Conservation (phyloP, 2,329 filamentous ascomycete species). For the Trichoderma oligosporum region DNA sequence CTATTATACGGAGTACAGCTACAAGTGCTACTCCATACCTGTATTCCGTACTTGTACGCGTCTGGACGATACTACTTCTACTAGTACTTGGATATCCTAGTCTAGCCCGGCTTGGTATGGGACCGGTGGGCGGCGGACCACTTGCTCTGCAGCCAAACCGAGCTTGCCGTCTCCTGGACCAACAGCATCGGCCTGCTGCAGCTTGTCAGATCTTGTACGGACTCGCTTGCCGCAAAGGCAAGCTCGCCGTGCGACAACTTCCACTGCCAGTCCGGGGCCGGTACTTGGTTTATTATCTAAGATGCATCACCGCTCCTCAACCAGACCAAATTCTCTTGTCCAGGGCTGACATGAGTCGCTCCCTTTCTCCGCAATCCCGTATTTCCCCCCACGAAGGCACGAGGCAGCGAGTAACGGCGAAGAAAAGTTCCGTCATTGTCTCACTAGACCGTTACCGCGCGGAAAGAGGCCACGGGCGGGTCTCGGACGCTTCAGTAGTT, state of each 20-base stretch:
- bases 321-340: slow-evolving; percentile 6
- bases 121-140: slow-evolving; percentile 12
- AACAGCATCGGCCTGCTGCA: slow-evolving; percentile 19
- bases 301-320: slow-evolving; percentile 11
- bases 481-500: slow-evolving; percentile 16
- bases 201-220: slow-evolving; percentile 19
- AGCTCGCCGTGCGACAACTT: slow-evolving; percentile 11
- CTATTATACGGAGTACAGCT: slow-evolving; percentile 1
- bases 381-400: slow-evolving; percentile 18
- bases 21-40: slow-evolving; percentile 8
- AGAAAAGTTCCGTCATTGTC: slow-evolving; percentile 20
- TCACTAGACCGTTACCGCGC: slow-evolving; percentile 19
- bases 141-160: slow-evolving; percentile 18
- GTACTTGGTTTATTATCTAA: slow-evolving; percentile 16
- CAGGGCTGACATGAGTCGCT: slow-evolving; percentile 18
- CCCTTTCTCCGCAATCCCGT: slow-evolving; percentile 18
- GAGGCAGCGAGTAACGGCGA: slow-evolving; percentile 19
- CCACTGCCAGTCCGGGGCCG: slow-evolving; percentile 10
- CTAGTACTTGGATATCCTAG: slow-evolving; percentile 18
- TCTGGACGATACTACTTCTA: slow-evolving; percentile 18
- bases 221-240: slow-evolving; percentile 13
- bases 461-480: slow-evolving; percentile 18
- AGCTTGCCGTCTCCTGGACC: slow-evolving; percentile 18
- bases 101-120: slow-evolving; percentile 13
- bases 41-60: slow-evolving; percentile 8